Evolutionary conservation across 257 asterid genomes (phyloP), one percentile per base, ranked within the genome.

Genomic region (Solanum piurae): DNA sequence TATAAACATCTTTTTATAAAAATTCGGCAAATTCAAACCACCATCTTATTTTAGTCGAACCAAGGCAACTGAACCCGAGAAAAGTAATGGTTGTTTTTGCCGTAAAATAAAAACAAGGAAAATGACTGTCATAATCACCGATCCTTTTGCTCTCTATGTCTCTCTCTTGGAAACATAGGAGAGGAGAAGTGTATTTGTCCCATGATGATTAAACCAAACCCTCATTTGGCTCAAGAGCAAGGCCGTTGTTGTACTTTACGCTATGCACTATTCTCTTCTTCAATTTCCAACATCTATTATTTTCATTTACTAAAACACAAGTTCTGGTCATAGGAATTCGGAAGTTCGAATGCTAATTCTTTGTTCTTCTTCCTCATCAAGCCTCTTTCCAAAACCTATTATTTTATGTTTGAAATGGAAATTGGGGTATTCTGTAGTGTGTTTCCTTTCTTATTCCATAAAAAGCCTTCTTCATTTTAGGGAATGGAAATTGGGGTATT

Each of bases 131-230:
- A 69, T 37, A 88, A 84, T 87, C 92, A 87, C 90, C 89, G 44
- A 72, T 72, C 94, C 90, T 83, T 23, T 91, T 72, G 25, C 79
- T 72, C 66, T 92, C 92, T 89, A 87, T 55, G 66, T 91, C 89
- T 89, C 89, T 84, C 88, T 82, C 36, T 77, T 90, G 92, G 89
- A 88, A 89, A 87, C 88, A 83, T 89, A 37, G 88, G 92, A 91
- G 96, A 89, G 95, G 89, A 87, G 93, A 92, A 94, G 85, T 88
- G 29, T 73, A 21, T 23, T 77, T 62, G 46, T 86, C 20, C 44
- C n/a, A 23, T 46, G 68, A 40, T 12, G 74, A 74, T 49, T 64
- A 73, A 38, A 83, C 38, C 84, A 42, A 79, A 42, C 23, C 84
- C 60, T 79, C 38, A 25, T 25, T 79, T 1, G 84, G 14, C 64